phyloP scores from a whole-genome alignment of 257 asterid genomes.

The Cordia subcordata region DNA sequence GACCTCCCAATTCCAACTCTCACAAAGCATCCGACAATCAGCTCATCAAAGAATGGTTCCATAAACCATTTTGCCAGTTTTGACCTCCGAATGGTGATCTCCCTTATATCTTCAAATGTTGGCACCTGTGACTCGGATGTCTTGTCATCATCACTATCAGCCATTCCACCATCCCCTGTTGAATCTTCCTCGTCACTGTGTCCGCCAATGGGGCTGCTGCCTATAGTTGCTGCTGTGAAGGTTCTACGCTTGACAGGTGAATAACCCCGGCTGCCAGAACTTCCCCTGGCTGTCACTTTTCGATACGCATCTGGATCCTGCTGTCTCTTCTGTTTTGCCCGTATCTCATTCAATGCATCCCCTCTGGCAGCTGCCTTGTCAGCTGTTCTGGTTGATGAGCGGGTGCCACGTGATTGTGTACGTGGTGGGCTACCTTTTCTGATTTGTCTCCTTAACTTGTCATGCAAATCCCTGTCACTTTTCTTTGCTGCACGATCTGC shows the following conservation, averaged over 20 bases:
- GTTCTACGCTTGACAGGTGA: constrained; percentile 86
- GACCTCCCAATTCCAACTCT: constrained; percentile 93
- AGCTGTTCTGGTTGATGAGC: constrained; percentile 59
- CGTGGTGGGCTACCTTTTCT: constrained; percentile 73
- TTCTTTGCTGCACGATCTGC: constrained; percentile 83
- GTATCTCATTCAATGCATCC: constrained; percentile 47
- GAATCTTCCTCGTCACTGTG: constrained; percentile 76
- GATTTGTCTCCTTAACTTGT: constrained; percentile 39
- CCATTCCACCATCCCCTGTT: constrained; percentile 81
- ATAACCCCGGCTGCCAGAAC: constrained; percentile 57
- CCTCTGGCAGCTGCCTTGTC: constrained; percentile 86
- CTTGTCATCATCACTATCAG: constrained; percentile 88
- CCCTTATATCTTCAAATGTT: constrained; percentile 78
- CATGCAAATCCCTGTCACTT: constrained; percentile 75
- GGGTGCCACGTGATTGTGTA: constrained; percentile 65
- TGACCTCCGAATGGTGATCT: constrained; percentile 81
- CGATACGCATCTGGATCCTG: constrained; percentile 38
- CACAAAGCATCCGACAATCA: constrained; percentile 93
- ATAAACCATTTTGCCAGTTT: constrained; percentile 91
- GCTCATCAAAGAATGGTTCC: constrained; percentile 96
- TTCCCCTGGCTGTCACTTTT: constrained; percentile 47
- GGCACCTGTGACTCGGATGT: constrained; percentile 63
- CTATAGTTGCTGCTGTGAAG: constrained; percentile 49
- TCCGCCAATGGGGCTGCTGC: constrained; percentile 71
- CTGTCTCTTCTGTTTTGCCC: constrained; percentile 61